phyloP scores from a whole-genome alignment of 495 filamentous ascomycete genomes.

The Penicillium bovifimosum region DNA sequence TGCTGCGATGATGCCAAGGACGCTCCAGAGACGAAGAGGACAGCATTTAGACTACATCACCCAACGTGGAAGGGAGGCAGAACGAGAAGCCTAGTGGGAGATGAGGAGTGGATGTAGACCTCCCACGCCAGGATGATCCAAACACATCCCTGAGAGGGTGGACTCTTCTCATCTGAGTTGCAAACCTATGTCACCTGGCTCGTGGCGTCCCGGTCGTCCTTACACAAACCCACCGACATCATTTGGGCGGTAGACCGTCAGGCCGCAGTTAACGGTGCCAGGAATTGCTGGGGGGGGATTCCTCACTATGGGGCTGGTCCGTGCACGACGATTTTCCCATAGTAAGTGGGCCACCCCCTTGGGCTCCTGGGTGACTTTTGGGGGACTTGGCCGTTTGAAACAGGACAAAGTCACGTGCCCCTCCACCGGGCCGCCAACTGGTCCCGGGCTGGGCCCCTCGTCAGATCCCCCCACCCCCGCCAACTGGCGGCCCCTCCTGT shows the following conservation, averaged over 20 bases:
- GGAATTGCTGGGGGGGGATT: slow-evolving; percentile 1
- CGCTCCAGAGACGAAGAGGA: too few relatives aligned
- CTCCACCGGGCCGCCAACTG: neutral
- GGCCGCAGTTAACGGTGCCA: neutral
- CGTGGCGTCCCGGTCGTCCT: too few relatives aligned
- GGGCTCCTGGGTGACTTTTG: neutral
- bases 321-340: neutral
- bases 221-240: slow-evolving; percentile 18
- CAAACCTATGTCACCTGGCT: too few relatives aligned
- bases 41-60: too few relatives aligned
- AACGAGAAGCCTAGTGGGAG: too few relatives aligned
- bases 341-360: neutral
- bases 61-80: too few relatives aligned
- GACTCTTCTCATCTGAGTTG: too few relatives aligned
- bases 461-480: neutral
- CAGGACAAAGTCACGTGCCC: neutral
- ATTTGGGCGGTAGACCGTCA: slow-evolving; percentile 1
- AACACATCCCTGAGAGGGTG: too few relatives aligned
- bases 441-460: neutral
- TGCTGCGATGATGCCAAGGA: too few relatives aligned
- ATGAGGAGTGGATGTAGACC: too few relatives aligned
- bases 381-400: neutral
- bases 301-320: slow-evolving; percentile 11
- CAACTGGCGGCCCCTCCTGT: too few relatives aligned
- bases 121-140: too few relatives aligned